These are phyloP conservation scores for Microstegium vimineum DNA, from an alignment of 176 grass and related monocot genomes.

Conservation along the genomic window DNA sequence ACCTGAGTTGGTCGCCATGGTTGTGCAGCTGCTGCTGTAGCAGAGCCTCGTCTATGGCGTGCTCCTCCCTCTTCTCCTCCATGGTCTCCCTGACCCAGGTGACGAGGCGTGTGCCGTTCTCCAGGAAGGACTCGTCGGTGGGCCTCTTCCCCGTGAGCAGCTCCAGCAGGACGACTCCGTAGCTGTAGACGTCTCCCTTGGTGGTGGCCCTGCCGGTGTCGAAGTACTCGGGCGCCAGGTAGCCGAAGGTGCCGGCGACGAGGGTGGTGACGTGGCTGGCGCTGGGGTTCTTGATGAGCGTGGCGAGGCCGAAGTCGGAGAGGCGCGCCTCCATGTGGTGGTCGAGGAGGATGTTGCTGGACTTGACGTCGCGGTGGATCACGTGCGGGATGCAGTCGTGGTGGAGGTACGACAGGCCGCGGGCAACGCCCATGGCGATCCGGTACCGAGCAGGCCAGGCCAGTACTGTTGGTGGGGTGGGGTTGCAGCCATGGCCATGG, in stretches of 20 bases:
- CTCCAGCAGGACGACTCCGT: constrained; percentile 76
- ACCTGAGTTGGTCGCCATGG: constrained; percentile 41
- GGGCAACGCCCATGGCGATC: constrained; percentile 58
- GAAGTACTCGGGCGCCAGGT: constrained; percentile 92
- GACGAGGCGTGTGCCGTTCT: constrained; percentile 67
- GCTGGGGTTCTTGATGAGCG: constrained; percentile 55
- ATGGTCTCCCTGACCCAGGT: constrained; percentile 81
- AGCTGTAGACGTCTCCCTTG: constrained; percentile 90
- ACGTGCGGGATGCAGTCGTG: constrained; percentile 76
- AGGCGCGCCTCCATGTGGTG: constrained; percentile 73
- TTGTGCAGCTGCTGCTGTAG: neutral
- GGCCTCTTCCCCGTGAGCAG: constrained; percentile 80
- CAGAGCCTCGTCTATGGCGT: constrained; percentile 58
- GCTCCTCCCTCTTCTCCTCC: constrained; percentile 57
- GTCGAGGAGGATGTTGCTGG: constrained; percentile 83
- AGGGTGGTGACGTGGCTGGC: constrained; percentile 73
- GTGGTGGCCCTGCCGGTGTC: constrained; percentile 73
- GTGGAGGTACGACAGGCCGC: constrained; percentile 70
- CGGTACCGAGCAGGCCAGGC: constrained; percentile 41
- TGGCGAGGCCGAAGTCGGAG: constrained; percentile 76
- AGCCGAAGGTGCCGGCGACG: constrained; percentile 73
- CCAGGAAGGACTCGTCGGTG: constrained; percentile 70
- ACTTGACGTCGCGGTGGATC: constrained; percentile 86
- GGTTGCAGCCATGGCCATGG: too few relatives aligned
- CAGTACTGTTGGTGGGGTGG: too few relatives aligned